A percentile compares a stretch with the other conserved stretches of the same genome.
These are phyloP conservation scores for Komagataea norvegica DNA, from an alignment of 1,139 yeast species.

Conservation along the genomic window DNA sequence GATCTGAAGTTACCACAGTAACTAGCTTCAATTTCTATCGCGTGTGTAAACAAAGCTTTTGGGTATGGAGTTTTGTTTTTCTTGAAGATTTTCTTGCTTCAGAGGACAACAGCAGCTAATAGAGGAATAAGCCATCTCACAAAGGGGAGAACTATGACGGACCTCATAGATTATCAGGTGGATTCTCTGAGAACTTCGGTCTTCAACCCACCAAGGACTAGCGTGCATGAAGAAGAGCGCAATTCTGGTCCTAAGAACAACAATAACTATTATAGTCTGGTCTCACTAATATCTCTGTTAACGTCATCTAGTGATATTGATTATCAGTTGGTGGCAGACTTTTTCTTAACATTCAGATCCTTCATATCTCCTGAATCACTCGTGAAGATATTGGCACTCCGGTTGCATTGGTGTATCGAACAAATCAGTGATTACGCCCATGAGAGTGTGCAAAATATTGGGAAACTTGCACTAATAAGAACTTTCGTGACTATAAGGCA, in stretches of 20 bases:
- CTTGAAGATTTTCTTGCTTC: background rate
- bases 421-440: constrained; percentile 30
- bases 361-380: constrained; percentile 57
- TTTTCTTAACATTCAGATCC: constrained; percentile 76
- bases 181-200: constrained; percentile 8
- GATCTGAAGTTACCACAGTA: too few relatives aligned
- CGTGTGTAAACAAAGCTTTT: too few relatives aligned
- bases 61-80: too few relatives aligned
- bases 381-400: constrained; percentile 53
- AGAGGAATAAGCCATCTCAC: background rate
- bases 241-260: constrained; percentile 1
- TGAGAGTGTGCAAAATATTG: constrained; percentile 42
- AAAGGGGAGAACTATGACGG: too few relatives aligned
- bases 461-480: constrained; percentile 70
- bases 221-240: background rate
- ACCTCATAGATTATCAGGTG: constrained; percentile 17
- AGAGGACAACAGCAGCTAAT: background rate
- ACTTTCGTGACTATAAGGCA: constrained; percentile 85
- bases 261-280: constrained; percentile 27
- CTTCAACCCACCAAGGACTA: constrained; percentile 10
- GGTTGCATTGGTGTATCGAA: constrained; percentile 70
- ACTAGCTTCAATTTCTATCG: too few relatives aligned
- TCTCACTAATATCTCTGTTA: constrained; percentile 63
- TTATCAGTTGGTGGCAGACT: constrained; percentile 75
- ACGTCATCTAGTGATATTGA: constrained; percentile 79